Conservation (phyloP, 805 yeast genomes). For the Saccharomycopsis sp. region DNA sequence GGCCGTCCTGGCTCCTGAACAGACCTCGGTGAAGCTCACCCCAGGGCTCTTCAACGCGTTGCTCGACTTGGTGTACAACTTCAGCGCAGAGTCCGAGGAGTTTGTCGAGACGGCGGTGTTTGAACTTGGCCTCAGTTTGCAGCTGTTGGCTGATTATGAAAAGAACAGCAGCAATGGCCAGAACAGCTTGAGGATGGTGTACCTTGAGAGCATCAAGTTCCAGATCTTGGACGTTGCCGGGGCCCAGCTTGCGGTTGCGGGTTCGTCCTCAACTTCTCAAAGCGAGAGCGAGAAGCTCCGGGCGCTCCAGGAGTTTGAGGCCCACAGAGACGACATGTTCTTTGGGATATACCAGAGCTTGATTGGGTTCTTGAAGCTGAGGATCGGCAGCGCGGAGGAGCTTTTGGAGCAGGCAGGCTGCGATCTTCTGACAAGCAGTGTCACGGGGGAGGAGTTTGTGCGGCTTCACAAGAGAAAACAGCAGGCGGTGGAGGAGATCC, state of each 20-base stretch:
- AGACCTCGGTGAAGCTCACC: conserved; percentile 25
- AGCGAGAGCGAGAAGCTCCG: neutral
- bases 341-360: conserved; percentile 17
- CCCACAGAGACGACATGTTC: conserved; percentile 21
- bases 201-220: conserved; percentile 35
- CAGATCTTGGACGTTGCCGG: conserved; percentile 30
- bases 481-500: conserved; percentile 43
- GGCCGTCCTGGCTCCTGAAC: conserved; percentile 15
- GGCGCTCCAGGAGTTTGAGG: conserved; percentile 3
- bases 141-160: conserved; percentile 23
- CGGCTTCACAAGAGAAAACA: conserved; percentile 29
- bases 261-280: neutral
- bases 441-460: conserved; percentile 6
- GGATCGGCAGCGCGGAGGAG: neutral
- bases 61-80: conserved; percentile 50
- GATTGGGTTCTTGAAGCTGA: conserved; percentile 6
- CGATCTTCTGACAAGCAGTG: conserved; percentile 24
- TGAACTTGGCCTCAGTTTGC: conserved; percentile 17
- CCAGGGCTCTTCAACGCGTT: conserved; percentile 41
- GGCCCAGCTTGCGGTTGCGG: conserved; percentile 2
- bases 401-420: conserved; percentile 28
- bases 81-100: conserved; percentile 48
- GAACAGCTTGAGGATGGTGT: conserved; percentile 23
- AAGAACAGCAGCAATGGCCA: too few relatives aligned
- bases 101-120: conserved; percentile 33